These are phyloP conservation scores for Hebeloma cylindrosporum DNA, from an alignment of 768 basidiomycete species.

Conservation along the genomic window DNA sequence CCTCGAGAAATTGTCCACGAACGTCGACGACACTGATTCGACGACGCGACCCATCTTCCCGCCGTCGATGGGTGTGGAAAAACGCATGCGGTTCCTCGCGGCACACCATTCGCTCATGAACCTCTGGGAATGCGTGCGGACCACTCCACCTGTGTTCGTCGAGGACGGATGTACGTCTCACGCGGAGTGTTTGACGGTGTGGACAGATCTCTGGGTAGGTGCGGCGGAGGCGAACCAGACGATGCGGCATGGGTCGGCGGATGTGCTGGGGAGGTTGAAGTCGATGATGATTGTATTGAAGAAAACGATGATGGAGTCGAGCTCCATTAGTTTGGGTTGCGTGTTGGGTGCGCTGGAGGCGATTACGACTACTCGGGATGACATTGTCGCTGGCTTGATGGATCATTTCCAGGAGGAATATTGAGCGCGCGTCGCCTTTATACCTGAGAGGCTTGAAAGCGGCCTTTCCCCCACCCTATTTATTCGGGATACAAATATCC, in stretches of 20 bases:
- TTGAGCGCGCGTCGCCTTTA: no score
- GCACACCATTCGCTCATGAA: constrained; percentile 57
- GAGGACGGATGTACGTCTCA: constrained; percentile 46
- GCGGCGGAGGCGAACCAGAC: constrained; percentile 48
- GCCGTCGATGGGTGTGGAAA: constrained; percentile 30
- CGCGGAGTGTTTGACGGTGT: constrained; percentile 46
- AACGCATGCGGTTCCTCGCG: constrained; percentile 50
- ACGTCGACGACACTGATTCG: constrained; percentile 28
- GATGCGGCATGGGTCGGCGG: constrained; percentile 43
- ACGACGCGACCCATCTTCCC: constrained; percentile 29
- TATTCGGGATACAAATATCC: no score
- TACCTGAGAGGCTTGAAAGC: no score
- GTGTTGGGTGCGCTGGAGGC: constrained; percentile 46
- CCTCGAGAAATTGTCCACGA: constrained; percentile 35
- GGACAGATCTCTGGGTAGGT: constrained; percentile 53
- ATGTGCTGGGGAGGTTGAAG: constrained; percentile 61
- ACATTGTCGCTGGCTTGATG: constrained; percentile 38
- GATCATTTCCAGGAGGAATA: constrained; percentile 35
- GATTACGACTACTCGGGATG: constrained; percentile 38
- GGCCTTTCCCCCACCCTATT: no score
- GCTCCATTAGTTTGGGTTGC: constrained; percentile 40
- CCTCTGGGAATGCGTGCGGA: constrained; percentile 54
- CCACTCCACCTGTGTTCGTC: constrained; percentile 44
- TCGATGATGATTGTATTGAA: constrained; percentile 39
- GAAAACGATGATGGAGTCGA: constrained; percentile 33